Evolutionary conservation across 345 rosid genomes (phyloP).

Genomic region (Draba incana): DNA sequence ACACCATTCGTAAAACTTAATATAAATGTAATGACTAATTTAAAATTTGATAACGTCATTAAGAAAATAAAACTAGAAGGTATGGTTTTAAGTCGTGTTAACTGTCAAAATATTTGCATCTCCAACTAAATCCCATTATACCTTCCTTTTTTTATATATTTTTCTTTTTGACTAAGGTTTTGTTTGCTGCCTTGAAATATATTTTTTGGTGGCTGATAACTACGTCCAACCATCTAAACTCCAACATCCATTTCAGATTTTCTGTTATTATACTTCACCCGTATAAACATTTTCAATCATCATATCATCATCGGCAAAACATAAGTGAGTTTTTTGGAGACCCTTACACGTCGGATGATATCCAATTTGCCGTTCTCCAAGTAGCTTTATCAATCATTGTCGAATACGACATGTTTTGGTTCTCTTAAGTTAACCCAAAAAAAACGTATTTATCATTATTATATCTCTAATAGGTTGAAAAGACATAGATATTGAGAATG

Average conservation of each 20-base stretch:
- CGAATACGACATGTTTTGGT: too few species aligned
- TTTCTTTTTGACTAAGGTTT: background rate
- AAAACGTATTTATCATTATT: background rate
- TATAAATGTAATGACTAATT: too few species aligned
- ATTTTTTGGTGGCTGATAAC: constrained; percentile 44
- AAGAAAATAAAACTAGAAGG: background rate
- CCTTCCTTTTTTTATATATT: background rate
- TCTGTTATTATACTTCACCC: constrained; percentile 35
- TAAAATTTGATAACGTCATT: background rate
- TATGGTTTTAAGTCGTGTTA: constrained; percentile 29
- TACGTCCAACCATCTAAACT: constrained; percentile 36
- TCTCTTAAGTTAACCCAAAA: too few species aligned
- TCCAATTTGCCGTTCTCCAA: too few species aligned
- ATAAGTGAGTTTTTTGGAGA: too few species aligned
- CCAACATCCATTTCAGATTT: constrained; percentile 34
- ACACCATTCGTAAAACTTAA: too few species aligned
- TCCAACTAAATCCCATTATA: constrained; percentile 35
- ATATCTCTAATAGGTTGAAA: background rate
- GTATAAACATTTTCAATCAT: too few species aligned
- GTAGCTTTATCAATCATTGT: too few species aligned
- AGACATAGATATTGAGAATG: background rate
- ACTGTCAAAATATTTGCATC: constrained; percentile 31
- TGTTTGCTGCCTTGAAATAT: constrained; percentile 14
- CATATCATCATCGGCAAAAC: too few species aligned
- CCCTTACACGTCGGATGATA: too few species aligned